Conservation (phyloP, 192 early-diverging fungal genomes). For the Gamsiella multidivaricata region DNA sequence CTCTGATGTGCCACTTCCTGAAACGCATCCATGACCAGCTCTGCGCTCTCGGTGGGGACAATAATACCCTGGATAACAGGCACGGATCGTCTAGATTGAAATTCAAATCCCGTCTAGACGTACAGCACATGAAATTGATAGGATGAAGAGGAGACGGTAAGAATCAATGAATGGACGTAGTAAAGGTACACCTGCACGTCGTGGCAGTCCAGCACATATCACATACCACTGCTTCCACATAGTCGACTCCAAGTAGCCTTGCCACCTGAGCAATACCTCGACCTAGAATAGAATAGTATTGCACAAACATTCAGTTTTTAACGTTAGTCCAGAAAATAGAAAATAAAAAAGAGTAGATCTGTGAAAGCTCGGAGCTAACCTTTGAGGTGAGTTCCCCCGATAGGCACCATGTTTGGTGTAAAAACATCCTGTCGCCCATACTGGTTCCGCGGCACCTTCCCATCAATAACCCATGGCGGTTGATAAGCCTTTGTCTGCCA, state of each 20-base stretch:
- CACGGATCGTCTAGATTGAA: constrained; percentile 63
- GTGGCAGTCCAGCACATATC: constrained; percentile 31
- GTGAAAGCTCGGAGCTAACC: constrained; percentile 58
- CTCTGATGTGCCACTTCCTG: constrained; percentile 39
- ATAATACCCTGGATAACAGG: constrained; percentile 79
- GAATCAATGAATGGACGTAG: too few relatives aligned
- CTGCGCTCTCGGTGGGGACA: constrained; percentile 67
- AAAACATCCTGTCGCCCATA: constrained; percentile 92
- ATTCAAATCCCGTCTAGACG: constrained; percentile 77
- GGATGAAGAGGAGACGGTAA: neutral
- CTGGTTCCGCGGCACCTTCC: constrained; percentile 81
- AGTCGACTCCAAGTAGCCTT: constrained; percentile 81
- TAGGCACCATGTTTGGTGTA: constrained; percentile 84
- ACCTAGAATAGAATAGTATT: constrained; percentile 44
- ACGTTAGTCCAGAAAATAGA: neutral
- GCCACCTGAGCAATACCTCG: constrained; percentile 74
- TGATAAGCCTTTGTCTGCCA: constrained; percentile 87
- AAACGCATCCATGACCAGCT: constrained; percentile 67
- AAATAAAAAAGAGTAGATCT: constrained; percentile 5
- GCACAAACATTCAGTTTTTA: neutral
- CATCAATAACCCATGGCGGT: constrained; percentile 66
- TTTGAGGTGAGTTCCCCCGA: constrained; percentile 78
- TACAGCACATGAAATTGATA: neutral
- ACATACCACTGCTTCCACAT: constrained; percentile 82
- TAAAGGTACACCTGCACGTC: neutral